Base-by-base conservation (phyloP, 371 early-diverging fungal genomes). In the Chytridium lagenaria region DNA sequence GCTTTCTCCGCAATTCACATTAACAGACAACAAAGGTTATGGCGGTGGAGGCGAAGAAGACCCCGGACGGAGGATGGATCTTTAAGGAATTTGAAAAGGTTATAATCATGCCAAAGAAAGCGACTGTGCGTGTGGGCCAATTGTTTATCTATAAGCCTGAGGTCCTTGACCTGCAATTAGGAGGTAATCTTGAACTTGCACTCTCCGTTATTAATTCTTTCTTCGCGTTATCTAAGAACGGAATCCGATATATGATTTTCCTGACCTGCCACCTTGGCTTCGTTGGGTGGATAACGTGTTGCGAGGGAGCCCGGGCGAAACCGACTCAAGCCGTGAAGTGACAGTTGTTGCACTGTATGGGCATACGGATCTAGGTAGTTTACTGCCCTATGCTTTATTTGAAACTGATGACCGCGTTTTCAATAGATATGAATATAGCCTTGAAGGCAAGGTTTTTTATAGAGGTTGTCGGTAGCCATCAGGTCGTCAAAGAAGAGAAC, bases 21-120 rank as follows among this genome's bases (percentile, higher is more conserved):
- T 7, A 12, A 44, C 7, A 44, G 61, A 23, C 19, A 61, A 34
- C 2, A 23, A 7, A 61, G 61, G 61, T 61, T 16, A 7, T 61
- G 5, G 30, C 36, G 61, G 61, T 61, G 7, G 61, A 61, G 61
- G 61, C 61, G 34, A 61, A 61, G 61, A 61, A 61, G 36, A 37
- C 36, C 30, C n/a, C 7, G 23, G 61, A 61, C 26, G 36, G 61
- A 16, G 37, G 61, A 5, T 61, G 61, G 61, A 61, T 61, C 23
- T 61, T 61, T 37, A 61, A 61, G 23, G 61, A 61, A 23, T 61
- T 34, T 34, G 61, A 61, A 34, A 61, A 61, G 61, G 34, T 10
- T 5, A 61, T 61, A 12, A 5, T 34, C 19, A 28, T 34, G 36
- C 61, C 61, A 16, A 28, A 31, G 7, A 15, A 12, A 2, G 26